Evolutionary conservation across 106 monocot genomes (phyloP), one percentile per base, ranked within the genome.

Genomic region (Dendrobium catenatum): DNA sequence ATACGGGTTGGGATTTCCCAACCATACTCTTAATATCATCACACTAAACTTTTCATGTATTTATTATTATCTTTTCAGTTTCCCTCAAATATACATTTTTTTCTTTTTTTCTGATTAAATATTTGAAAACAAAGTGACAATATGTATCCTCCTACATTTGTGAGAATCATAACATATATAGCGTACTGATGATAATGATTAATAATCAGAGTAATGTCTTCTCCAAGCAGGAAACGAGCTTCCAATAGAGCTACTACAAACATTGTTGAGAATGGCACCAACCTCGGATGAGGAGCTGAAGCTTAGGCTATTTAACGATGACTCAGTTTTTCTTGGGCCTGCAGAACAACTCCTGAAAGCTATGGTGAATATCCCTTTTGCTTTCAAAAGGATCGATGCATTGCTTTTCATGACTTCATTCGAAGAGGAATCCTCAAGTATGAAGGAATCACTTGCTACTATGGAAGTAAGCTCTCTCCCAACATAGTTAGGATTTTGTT

Each of bases 261-360:
- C 84, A n/a, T 51, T 93, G 73, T 59, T 93, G 78, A 93, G 85
- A 80, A 93, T 93, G 92, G 74, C 86, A 41, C 89, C 92, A 5
- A 89, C 83, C 9, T n/a, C 80, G 4, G 89, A 89, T 58, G 92
- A 93, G 79, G 92, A 93, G 78, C 78, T 93, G 29, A 93, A 88
- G 68, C 86, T 93, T 73, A 81, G 86, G 80, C 37, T 86, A 26
- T 93, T 89, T 40, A 56, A 20, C 40, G 89, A 83, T 33, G 89
- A 88, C 13, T 19, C 75, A 20, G 81, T 81, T 31, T 68, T 78
- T n/a, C 88, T 93, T 49, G 92, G 89, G 10, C 84, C 86, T 40
- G 89, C 88, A 46, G 92, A 93, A 84, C 82, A 83, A 31, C 90
- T 93, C 73, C 74, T 93, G 31, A 93, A 93, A 79, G 80, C 73